phyloP scores from a whole-genome alignment of 1,284 basidiomycete species.

The Paramarasmius palmivorus region DNA sequence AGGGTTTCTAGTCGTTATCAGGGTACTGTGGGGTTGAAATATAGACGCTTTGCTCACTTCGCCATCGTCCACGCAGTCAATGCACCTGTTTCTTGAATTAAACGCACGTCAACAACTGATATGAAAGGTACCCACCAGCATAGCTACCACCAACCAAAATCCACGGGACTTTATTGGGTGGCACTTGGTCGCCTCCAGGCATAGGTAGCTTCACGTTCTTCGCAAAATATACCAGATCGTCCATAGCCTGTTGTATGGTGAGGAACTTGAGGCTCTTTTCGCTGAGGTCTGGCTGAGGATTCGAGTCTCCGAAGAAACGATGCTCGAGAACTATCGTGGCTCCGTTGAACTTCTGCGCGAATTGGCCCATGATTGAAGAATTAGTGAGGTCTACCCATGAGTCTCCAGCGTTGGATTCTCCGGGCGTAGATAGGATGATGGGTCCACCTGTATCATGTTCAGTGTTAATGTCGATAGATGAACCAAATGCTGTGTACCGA shows the following conservation, averaged over 20 bases:
- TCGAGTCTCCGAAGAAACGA: conserved; percentile 47
- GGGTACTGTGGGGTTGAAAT: conserved; percentile 18
- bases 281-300: conserved; percentile 62
- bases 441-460: conserved; percentile 58
- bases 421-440: conserved; percentile 61
- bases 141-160: conserved; percentile 27
- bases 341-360: conserved; percentile 67
- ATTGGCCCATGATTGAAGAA: conserved; percentile 59
- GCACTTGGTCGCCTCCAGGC: conserved; percentile 58
- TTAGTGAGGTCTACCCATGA: conserved; percentile 64
- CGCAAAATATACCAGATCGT: conserved; percentile 72
- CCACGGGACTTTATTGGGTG: conserved; percentile 64
- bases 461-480: conserved; percentile 1
- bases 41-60: conserved; percentile 41
- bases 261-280: conserved; percentile 56
- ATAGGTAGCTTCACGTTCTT: conserved; percentile 65
- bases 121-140: conserved; percentile 30
- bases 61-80: conserved; percentile 73
- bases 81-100: conserved; percentile 64
- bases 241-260: conserved; percentile 71
- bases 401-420: conserved; percentile 39
- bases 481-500: conserved; percentile 19
- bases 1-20: conserved; percentile 49
- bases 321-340: conserved; percentile 57
- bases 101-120: too few species aligned